Conservation (phyloP, 495 filamentous ascomycete genomes). For the Pyrenula massariospora region DNA sequence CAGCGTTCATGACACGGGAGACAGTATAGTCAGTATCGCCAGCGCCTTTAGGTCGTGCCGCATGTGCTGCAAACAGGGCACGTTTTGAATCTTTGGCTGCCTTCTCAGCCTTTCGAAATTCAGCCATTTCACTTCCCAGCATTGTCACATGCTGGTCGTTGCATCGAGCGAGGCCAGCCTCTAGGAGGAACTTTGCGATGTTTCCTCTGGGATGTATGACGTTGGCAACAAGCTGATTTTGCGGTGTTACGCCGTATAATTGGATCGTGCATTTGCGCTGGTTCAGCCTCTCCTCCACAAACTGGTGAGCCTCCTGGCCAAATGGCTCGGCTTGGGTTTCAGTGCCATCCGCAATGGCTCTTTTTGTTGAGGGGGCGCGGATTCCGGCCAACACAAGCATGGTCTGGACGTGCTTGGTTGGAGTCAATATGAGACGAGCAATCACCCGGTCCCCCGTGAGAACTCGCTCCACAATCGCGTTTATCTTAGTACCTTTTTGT, state of each 20-base stretch:
- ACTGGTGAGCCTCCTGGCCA: conserved; percentile 74
- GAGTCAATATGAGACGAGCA: conserved; percentile 63
- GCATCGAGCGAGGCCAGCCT: conserved; percentile 82
- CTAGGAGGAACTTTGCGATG: conserved; percentile 78
- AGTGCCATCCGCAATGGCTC: conserved; percentile 65
- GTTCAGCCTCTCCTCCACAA: conserved; percentile 71
- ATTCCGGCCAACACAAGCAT: conserved; percentile 86
- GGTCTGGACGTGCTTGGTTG: conserved; percentile 70
- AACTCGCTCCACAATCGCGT: conserved; percentile 78
- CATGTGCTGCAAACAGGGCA: conserved; percentile 68
- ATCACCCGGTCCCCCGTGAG: conserved; percentile 83
- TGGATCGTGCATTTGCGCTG: conserved; percentile 76
- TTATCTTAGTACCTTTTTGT: conserved; percentile 65
- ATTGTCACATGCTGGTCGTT: conserved; percentile 87
- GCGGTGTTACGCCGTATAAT: conserved; percentile 74
- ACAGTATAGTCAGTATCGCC: conserved; percentile 68
- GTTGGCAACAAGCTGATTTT: conserved; percentile 68
- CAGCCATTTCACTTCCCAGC: conserved; percentile 74
- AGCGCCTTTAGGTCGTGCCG: conserved; percentile 39
- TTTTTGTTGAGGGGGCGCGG: conserved; percentile 72
- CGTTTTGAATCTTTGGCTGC: conserved; percentile 60
- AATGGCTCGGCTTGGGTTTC: conserved; percentile 77
- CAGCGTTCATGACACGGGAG: conserved; percentile 73
- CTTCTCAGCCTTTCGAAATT: conserved; percentile 79
- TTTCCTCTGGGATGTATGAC: conserved; percentile 82